Percentiles rank a stretch among this genome's conserved stretches.
phyloP scores from a whole-genome alignment of 1,139 yeast species.

The Hyphopichia fennica region DNA sequence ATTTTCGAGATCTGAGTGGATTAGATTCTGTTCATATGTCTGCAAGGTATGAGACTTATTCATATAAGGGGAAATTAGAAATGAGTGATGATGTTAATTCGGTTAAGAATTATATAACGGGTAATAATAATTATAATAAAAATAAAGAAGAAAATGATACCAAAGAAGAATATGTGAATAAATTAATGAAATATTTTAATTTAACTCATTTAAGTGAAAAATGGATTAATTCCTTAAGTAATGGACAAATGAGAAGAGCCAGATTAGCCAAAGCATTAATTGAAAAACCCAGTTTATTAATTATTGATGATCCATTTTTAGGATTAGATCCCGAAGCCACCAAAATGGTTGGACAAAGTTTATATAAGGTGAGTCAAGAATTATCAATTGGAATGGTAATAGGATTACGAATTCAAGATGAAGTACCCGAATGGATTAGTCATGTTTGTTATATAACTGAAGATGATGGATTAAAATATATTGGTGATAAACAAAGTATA shows the following conservation, averaged over 20 bases:
- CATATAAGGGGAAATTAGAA: slow-evolving; percentile 52
- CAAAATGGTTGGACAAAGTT: slow-evolving; percentile 50
- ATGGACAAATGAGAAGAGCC: slow-evolving; percentile 92
- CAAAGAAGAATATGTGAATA: slow-evolving; percentile 32
- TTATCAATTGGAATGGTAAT: slow-evolving; percentile 47
- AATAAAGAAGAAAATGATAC: slow-evolving; percentile 10
- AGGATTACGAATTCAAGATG: slow-evolving; percentile 78
- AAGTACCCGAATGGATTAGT: slow-evolving; percentile 75
- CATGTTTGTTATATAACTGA: slow-evolving; percentile 62
- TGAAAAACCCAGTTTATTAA: slow-evolving; percentile 59
- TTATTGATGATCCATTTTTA: slow-evolving; percentile 88
- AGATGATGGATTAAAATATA: slow-evolving; percentile 47
- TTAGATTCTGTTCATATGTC: slow-evolving; percentile 75
- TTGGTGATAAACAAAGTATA: slow-evolving; percentile 44
- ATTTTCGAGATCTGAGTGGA: slow-evolving; percentile 57
- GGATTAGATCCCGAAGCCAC: slow-evolving; percentile 86
- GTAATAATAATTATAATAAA: slow-evolving; percentile 49
- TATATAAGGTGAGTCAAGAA: slow-evolving; percentile 24
- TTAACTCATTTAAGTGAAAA: slow-evolving; percentile 58
- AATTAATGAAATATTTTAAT: slow-evolving; percentile 50
- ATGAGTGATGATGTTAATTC: slow-evolving; percentile 77
- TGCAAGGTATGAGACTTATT: slow-evolving; percentile 81
- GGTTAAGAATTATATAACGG: slow-evolving; percentile 56
- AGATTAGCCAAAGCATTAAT: slow-evolving; percentile 76
- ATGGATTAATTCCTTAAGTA: slow-evolving; percentile 86